Evolutionary conservation across 2,329 filamentous ascomycete genomes (phyloP), one percentile per base, ranked within the genome.

Genomic region (Rhinocladiella mackenziei): DNA sequence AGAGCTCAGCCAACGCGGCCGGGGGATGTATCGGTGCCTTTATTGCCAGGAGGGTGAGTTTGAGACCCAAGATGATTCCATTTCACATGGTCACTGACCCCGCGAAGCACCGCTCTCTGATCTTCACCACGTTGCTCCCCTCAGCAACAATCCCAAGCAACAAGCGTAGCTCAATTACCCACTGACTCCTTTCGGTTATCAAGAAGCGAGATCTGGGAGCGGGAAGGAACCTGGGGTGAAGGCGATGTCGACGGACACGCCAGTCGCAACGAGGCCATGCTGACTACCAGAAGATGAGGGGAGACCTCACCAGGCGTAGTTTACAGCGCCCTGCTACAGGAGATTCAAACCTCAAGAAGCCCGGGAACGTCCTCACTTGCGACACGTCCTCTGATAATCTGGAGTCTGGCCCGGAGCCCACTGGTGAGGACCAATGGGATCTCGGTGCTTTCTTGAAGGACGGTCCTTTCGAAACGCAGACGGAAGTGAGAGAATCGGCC

Each of bases 381-480:
- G 17, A 69, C 41, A 62, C n/a, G n/a, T n/a, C n/a, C n/a, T n/a
- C n/a, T n/a, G n/a, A n/a, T n/a, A n/a, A n/a, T n/a, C 67, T 8
- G 49, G 56, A 61, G 39, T 56, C 59, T 43, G 57, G 60, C 3
- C 49, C 58, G 6, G 62, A 59, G 19, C 54, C 48, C 11, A 58
- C 61, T 11, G 61, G 56, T 8, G 48, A 52, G 20, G 58, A 58
- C 18, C 80, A 77, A 2, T 88, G 89, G 51, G 76, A 84, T 48
- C 71, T 89, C 1, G 76, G 75, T 23, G 69, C 79, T 9, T 89
- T 89, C 59, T 77, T 89, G 65, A 76, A 78, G 34, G 79, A 86
- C 48, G 85, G 85, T 1, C 82, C 85, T 56, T 81, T 89, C 47
- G 86, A 89, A 64, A 86, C 84, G 60, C 75, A 83, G 9, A 78